Percentiles rank a stretch among this genome's conserved stretches.
Conservation (phyloP, 345 rosid genomes). For the Durio zibethinus region DNA sequence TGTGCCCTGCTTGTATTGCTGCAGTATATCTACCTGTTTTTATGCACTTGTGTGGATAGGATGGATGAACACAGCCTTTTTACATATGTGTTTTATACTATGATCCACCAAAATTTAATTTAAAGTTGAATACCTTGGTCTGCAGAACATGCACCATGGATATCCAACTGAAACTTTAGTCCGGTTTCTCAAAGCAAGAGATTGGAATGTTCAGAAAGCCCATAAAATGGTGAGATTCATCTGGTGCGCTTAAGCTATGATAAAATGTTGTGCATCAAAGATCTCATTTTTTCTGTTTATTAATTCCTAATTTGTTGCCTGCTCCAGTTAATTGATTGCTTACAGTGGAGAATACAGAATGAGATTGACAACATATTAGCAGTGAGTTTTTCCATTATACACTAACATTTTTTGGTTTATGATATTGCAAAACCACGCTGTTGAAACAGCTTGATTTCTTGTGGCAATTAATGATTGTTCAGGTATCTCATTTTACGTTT, state of each 20-base stretch:
- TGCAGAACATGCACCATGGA: conserved; percentile 92
- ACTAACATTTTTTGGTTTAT: neutral
- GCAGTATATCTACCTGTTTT: neutral
- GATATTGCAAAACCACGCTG: neutral
- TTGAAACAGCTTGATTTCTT: conserved; percentile 13
- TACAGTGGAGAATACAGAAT: conserved; percentile 80
- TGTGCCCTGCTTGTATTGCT: neutral
- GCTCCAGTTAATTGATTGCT: conserved; percentile 73
- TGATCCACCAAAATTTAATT: neutral
- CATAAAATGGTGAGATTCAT: conserved; percentile 72
- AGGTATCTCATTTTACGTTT: neutral
- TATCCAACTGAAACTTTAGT: conserved; percentile 57
- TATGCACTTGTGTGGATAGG: neutral
- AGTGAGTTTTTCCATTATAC: conserved; percentile 37
- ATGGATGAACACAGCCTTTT: neutral
- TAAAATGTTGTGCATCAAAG: conserved; percentile 4
- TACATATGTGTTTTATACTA: neutral
- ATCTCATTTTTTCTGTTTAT: neutral
- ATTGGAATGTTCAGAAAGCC: conserved; percentile 80
- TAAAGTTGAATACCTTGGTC: conserved; percentile 10
- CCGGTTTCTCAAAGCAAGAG: conserved; percentile 93
- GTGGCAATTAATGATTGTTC: conserved; percentile 7
- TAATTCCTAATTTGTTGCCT: conserved; percentile 24
- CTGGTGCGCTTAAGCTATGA: neutral
- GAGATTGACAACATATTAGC: conserved; percentile 70